phyloP scores from a whole-genome alignment of 257 asterid genomes.

The Knoxia roxburghii region DNA sequence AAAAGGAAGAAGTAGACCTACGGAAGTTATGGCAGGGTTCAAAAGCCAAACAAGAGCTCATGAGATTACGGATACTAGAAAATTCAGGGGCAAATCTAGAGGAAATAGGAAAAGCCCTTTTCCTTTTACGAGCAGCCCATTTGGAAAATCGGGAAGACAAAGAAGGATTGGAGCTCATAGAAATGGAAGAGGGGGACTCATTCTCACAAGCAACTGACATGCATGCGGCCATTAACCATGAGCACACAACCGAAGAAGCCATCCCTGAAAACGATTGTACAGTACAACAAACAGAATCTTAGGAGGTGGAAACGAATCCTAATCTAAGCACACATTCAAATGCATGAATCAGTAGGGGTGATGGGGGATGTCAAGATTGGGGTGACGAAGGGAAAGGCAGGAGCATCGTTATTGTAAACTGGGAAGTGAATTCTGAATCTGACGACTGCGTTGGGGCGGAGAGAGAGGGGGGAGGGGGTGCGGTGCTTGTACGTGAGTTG shows the following conservation, averaged over 20 bases:
- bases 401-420: slow-evolving; percentile 4
- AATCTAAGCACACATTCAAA: neutral
- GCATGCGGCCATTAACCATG: slow-evolving; percentile 87
- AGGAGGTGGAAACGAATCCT: neutral
- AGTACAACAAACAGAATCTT: too few relatives aligned
- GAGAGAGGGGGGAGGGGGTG: neutral
- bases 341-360: neutral
- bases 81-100: slow-evolving; percentile 31
- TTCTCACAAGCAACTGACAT: slow-evolving; percentile 71
- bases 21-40: slow-evolving; percentile 55
- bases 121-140: slow-evolving; percentile 48
- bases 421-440: slow-evolving; percentile 14
- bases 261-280: neutral
- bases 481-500: neutral
- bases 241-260: slow-evolving; percentile 36
- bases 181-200: slow-evolving; percentile 27
- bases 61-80: slow-evolving; percentile 39
- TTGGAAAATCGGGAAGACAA: slow-evolving; percentile 28
- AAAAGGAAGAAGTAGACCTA: slow-evolving; percentile 11
- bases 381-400: neutral
- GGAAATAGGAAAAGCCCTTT: slow-evolving; percentile 27
- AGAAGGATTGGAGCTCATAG: slow-evolving; percentile 26
- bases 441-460: neutral
- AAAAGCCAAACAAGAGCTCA: slow-evolving; percentile 44
- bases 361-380: neutral